Base-by-base conservation (phyloP, 768 basidiomycete genomes). In the Harrya chromipes region DNA sequence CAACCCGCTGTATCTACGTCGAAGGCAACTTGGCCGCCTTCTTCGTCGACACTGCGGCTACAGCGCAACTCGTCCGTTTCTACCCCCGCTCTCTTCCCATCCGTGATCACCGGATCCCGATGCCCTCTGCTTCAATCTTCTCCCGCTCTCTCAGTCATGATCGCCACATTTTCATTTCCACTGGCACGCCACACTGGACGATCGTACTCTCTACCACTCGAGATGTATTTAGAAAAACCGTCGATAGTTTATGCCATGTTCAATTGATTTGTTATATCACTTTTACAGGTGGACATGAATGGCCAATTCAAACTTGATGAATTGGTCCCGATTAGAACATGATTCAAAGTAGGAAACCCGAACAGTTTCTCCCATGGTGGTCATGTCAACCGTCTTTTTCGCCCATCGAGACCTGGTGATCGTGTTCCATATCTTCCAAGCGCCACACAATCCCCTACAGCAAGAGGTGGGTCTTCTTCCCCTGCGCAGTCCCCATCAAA, bases 321-420 rank as follows among this genome's bases (percentile, higher is more conserved):
- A 16, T 16, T 33, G 2, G 33, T 33, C 33, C 33, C 33, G 33
- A 33, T 33, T 33, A 33, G 33, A 33, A 33, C 33, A 33, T 33
- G 33, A 33, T 33, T 33, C 33, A 33, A n/a, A 16, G 33, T 33
- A 33, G 33, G 33, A 33, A 33, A 33, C 33, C 16, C 16, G 33
- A 23, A 19, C 21, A 38, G 46, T 31, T 24, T 16, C 46, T 55
- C 46, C 44, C 46, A 35, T 39, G 39, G 56, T 57, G 54, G 53
- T 33, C 56, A 55, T 57, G 56, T 57, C 56, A 55, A 57, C 56
- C 24, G 26, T 40, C 53, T 34, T 36, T 19, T 47, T 44, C 36
- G 27, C 33, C 9, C 42, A 42, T 49, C 41, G 40, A 29, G 34
- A 33, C 37, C 42, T 38, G 39, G 43, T 39, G 27, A 34, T 49